These are phyloP conservation scores for Yamadazyma sp. DNA, from an alignment of 805 yeast species.

Conservation along the genomic window DNA sequence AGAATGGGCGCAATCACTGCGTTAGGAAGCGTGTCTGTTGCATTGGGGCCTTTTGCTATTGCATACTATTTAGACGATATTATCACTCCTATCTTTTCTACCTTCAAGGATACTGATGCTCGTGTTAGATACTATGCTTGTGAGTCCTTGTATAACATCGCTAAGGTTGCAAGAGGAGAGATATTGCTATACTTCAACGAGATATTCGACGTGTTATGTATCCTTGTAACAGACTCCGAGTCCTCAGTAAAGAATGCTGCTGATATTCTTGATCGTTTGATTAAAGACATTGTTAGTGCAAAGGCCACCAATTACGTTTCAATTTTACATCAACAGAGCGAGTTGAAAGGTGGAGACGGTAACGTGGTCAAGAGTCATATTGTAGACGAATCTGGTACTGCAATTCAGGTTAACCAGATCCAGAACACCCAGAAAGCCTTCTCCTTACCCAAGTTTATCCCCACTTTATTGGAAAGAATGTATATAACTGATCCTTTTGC, in stretches of 20 bases:
- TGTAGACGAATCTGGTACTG: constrained; percentile 57
- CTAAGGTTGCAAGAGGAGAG: constrained; percentile 96
- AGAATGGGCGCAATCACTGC: constrained; percentile 96
- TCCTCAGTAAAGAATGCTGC: constrained; percentile 94
- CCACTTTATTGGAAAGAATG: constrained; percentile 86
- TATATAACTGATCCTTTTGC: constrained; percentile 92
- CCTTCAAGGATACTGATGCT: constrained; percentile 97
- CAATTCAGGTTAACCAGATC: constrained; percentile 56
- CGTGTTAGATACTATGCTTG: constrained; percentile 96
- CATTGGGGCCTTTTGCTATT: constrained; percentile 80
- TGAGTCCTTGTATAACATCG: constrained; percentile 91
- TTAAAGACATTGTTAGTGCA: constrained; percentile 93
- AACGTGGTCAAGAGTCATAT: constrained; percentile 39
- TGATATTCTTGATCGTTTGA: constrained; percentile 81
- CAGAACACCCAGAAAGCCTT: constrained; percentile 70
- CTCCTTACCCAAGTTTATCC: constrained; percentile 83
- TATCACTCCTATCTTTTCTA: constrained; percentile 89
- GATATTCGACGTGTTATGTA: constrained; percentile 88
- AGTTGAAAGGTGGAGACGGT: constrained; percentile 21
- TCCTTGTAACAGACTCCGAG: constrained; percentile 86
- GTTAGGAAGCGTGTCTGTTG: constrained; percentile 92
- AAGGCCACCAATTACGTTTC: constrained; percentile 87
- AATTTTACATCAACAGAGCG: constrained; percentile 53
- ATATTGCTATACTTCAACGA: constrained; percentile 89
- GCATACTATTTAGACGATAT: constrained; percentile 81